These are phyloP conservation scores for Solanum bukasovii DNA, from an alignment of 257 asterid species.

Conservation along the genomic window DNA sequence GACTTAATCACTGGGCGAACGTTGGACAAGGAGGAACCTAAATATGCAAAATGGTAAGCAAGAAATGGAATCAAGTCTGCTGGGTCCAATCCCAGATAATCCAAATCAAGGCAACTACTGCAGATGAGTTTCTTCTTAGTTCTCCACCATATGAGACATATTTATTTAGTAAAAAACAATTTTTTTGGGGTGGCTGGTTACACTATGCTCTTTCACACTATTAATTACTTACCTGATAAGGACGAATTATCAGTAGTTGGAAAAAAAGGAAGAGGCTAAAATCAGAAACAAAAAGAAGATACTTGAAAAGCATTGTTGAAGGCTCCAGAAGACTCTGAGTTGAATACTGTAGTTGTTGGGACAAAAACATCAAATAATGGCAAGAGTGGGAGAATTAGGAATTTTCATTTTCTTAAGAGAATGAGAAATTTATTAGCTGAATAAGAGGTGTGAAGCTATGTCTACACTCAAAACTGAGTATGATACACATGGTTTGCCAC, in stretches of 20 bases:
- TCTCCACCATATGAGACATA: neutral
- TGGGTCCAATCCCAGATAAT: neutral
- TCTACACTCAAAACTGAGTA: neutral
- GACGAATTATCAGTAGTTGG: neutral
- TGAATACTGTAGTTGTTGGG: neutral
- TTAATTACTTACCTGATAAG: neutral
- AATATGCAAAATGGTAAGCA: neutral
- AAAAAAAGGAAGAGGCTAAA: neutral
- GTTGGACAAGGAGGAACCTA: neutral
- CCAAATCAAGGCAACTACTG: neutral
- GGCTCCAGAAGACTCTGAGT: neutral
- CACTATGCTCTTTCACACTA: neutral
- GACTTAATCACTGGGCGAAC: neutral
- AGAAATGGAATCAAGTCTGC: neutral
- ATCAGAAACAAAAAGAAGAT: neutral
- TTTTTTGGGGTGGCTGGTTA: neutral
- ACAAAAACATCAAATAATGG: neutral
- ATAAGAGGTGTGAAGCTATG: neutral
- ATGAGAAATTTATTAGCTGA: neutral
- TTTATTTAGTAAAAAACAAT: neutral
- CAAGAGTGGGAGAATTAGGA: neutral
- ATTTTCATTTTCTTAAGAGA: neutral
- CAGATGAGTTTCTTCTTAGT: neutral
- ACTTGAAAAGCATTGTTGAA: neutral
- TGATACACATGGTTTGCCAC: neutral